Percentiles rank a stretch among this genome's conserved stretches.
Evolutionary conservation across 805 yeast genomes (phyloP).

Genomic region (Yarrowia sp.): DNA sequence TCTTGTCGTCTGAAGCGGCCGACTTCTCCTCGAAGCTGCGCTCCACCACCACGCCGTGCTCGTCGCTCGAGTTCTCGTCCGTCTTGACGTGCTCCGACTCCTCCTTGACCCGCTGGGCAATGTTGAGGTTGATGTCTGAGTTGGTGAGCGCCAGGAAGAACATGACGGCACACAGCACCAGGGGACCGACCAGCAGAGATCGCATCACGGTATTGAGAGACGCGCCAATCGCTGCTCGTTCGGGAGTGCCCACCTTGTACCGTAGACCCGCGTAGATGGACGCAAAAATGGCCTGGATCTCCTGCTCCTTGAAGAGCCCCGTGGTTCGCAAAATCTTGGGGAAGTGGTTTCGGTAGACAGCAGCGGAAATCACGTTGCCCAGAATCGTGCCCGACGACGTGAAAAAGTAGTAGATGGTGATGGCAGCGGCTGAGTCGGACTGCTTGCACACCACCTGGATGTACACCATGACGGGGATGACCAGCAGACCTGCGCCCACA

Average conservation of each 20-base stretch:
- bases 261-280: background rate
- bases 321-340: slow-evolving; percentile 2
- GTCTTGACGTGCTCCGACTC: background rate
- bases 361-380: slow-evolving; percentile 39
- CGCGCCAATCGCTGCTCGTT: slow-evolving; percentile 4
- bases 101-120: slow-evolving; percentile 20
- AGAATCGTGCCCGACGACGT: slow-evolving; percentile 37
- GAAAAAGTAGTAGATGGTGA: slow-evolving; percentile 37
- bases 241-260: slow-evolving; percentile 8
- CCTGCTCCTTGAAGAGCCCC: background rate
- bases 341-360: slow-evolving; percentile 39
- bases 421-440: slow-evolving; percentile 37
- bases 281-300: background rate
- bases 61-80: background rate
- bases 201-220: slow-evolving; percentile 20
- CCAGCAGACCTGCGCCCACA: slow-evolving; percentile 28
- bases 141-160: slow-evolving; percentile 5
- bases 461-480: slow-evolving; percentile 31
- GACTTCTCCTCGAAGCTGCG: background rate
- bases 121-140: slow-evolving; percentile 10
- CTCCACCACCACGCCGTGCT: background rate
- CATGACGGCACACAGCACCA: slow-evolving; percentile 23
- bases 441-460: slow-evolving; percentile 36
- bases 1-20: background rate
- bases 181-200: slow-evolving; percentile 15